phyloP scores from a whole-genome alignment of 2,329 filamentous ascomycete genomes.

The Beauveria medogensis region DNA sequence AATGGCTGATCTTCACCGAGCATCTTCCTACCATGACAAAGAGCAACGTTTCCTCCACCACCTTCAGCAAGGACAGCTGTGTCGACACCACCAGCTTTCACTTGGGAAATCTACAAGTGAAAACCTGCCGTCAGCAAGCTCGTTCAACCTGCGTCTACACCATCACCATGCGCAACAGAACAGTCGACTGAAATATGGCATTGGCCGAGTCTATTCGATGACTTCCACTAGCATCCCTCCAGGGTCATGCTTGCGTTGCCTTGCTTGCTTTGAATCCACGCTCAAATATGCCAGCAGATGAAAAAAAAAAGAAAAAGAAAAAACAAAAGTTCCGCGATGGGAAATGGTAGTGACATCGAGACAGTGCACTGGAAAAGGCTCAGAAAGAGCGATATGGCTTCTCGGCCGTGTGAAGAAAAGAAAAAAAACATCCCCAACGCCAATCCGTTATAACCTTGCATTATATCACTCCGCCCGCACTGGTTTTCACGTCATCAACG shows the following conservation, averaged over 20 bases:
- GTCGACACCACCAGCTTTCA: background rate
- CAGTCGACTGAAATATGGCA: background rate
- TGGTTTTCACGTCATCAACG: background rate
- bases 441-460: slow-evolving; percentile 5
- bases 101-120: background rate
- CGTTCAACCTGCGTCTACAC: background rate
- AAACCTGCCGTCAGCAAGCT: background rate
- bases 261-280: slow-evolving; percentile 4
- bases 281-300: slow-evolving; percentile 6
- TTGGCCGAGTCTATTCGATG: slow-evolving; percentile 5
- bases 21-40: too few species aligned
- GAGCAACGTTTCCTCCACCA: too few species aligned
- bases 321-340: background rate
- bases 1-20: too few species aligned
- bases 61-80: background rate
- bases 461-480: background rate
- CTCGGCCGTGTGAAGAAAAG: background rate
- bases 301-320: background rate
- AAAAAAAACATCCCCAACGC: background rate
- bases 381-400: background rate
- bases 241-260: background rate
- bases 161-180: background rate
- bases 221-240: background rate
- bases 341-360: background rate
- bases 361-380: background rate